Evolutionary conservation across 1,139 yeast genomes (phyloP).

Genomic region (Geotrichum aggregatum): DNA sequence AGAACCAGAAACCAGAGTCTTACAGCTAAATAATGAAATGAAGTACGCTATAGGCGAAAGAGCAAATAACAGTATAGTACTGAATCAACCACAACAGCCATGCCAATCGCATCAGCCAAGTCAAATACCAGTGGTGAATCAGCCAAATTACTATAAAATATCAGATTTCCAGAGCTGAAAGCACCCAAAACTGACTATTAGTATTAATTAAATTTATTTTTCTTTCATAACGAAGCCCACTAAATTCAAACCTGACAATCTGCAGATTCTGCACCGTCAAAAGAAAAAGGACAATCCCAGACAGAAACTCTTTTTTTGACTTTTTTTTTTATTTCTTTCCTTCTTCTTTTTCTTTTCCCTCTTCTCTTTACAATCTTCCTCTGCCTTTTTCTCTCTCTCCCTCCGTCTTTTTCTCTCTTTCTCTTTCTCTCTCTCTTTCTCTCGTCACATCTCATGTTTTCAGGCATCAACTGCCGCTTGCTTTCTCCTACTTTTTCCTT

Average conservation of each 20-base stretch:
- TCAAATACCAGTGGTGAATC: too few relatives aligned
- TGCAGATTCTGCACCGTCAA: conserved; percentile 11
- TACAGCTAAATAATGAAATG: too few relatives aligned
- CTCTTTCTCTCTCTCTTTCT: not conserved
- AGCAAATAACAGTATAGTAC: too few relatives aligned
- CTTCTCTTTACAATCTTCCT: not conserved
- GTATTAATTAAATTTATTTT: not conserved
- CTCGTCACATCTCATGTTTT: not conserved
- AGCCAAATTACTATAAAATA: too few relatives aligned
- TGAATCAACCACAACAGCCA: too few relatives aligned
- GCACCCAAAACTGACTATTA: not conserved
- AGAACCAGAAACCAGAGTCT: too few relatives aligned
- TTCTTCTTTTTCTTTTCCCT: not conserved
- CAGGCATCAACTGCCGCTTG: not conserved
- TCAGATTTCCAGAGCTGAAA: too few relatives aligned
- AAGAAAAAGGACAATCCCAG: not conserved
- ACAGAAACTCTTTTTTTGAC: not conserved
- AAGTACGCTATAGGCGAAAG: too few relatives aligned
- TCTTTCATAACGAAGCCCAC: not conserved
- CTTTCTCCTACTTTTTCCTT: not conserved
- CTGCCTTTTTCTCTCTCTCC: conserved; percentile 3
- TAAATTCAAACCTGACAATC: too few relatives aligned
- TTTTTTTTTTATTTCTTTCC: not conserved
- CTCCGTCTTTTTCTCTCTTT: not conserved
- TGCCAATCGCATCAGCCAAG: too few relatives aligned